Base-by-base conservation (phyloP, 257 asterid species). In the Salvia miltiorrhiza region DNA sequence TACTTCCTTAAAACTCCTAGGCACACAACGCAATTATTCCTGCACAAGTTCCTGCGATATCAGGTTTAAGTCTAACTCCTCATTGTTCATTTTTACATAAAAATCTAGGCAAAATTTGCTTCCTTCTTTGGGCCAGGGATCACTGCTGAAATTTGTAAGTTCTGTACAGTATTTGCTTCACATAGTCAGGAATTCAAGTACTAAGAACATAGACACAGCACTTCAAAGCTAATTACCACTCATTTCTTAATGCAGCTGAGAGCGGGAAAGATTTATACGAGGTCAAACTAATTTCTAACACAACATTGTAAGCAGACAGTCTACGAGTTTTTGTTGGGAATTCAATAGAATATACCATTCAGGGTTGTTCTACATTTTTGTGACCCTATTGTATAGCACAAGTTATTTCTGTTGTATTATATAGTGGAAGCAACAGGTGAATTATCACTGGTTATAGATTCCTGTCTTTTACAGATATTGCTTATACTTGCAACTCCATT, bases 111-210 rank as follows among this genome's bases (percentile, higher is more conserved):
- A 40, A 94, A 94, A 69, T 89, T 94, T 63, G 76, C 97, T 28
- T 91, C 99, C 14, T 94, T 94, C 85, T 94, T 94, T 66, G 99
- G 99, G 45, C 97, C 99, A 1, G 97, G 99, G 65, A 79, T 94
- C 80, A 82, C 93, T 9, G 95, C 97, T 45, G 99, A 94, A 86
- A 76, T 94, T 17, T 88, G 97, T 91, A 80, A 82, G 87, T 69
- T 24, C 61, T 68, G 5, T 45, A 24, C 57, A 39, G 52, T 68
- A 8, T 17, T 54, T 47, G 5, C 7, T 21, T 32, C 39, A n/a
- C 50, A 45, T 17, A 20, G 48, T 62, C 32, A 20, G 23, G 2
- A 37, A 35, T n/a, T 55, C 9, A 0, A 32, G 32, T 12, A 21
- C 20, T 39, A 53, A 32, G 23, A 63, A 37, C 37, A 63, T 5